A percentile compares a stretch with the other conserved stretches of the same genome.
These are phyloP conservation scores for Crithidia thermophila DNA, from an alignment of 208 protist genomes.

Conservation along the genomic window DNA sequence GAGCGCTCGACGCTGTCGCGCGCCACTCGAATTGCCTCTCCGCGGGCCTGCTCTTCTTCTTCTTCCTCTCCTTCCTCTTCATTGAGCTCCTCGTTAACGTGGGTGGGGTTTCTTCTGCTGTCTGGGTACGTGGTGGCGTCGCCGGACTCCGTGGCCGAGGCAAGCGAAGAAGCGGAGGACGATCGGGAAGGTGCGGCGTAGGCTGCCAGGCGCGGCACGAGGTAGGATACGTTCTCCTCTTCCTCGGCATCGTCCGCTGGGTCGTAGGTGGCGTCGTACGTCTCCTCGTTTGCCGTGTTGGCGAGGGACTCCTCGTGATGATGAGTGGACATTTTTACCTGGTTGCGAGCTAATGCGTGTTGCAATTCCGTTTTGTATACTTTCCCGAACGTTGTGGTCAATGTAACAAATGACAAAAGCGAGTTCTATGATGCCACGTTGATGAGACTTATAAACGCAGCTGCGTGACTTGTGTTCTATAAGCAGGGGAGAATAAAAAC, in stretches of 20 bases:
- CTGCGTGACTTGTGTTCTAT: too few relatives aligned
- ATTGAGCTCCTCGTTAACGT: conserved; percentile 5
- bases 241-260: conserved; percentile 23
- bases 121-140: conserved; percentile 22
- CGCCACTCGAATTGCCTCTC: neutral
- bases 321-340: neutral
- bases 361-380: too few relatives aligned
- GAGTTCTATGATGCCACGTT: too few relatives aligned
- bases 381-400: too few relatives aligned
- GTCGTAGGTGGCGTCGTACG: conserved; percentile 28
- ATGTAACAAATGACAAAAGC: too few relatives aligned
- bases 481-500: too few relatives aligned
- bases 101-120: conserved; percentile 1
- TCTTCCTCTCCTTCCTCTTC: neutral
- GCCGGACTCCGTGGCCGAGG: neutral
- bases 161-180: conserved; percentile 8
- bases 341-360: neutral
- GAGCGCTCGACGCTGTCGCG: conserved; percentile 19
- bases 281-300: neutral
- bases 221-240: conserved; percentile 37
- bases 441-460: too few relatives aligned
- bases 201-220: conserved; percentile 53
- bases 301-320: neutral
- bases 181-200: conserved; percentile 20
- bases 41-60: conserved; percentile 10